phyloP scores from a whole-genome alignment of 2,329 filamentous ascomycete species.

The Pseudovirgaria hyperparasitica region DNA sequence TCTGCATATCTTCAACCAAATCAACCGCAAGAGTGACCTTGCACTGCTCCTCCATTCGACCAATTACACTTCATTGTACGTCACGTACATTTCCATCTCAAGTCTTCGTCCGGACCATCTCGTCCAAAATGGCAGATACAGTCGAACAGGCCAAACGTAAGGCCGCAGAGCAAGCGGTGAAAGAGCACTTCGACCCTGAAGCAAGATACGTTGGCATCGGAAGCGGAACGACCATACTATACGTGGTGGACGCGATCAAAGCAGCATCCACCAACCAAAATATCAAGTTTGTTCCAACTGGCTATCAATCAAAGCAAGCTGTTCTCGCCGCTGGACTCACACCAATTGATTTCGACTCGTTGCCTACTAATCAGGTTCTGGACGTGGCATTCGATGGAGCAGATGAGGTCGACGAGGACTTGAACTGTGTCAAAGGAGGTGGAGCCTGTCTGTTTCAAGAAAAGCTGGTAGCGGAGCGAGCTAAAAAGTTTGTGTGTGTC shows the following conservation, averaged over 20 bases:
- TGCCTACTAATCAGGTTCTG: slow-evolving; percentile 51
- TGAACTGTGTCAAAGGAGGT: slow-evolving; percentile 97
- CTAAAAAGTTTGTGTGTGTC: slow-evolving; percentile 77
- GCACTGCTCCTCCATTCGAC: too few species aligned
- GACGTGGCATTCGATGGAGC: slow-evolving; percentile 94
- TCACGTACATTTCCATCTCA: too few species aligned
- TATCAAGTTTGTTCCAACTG: slow-evolving; percentile 86
- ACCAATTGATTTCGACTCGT: slow-evolving; percentile 64
- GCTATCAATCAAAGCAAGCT: slow-evolving; percentile 78
- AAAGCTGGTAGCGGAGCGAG: slow-evolving; percentile 79
- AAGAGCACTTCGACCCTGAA: slow-evolving; percentile 51
- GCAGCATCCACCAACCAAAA: slow-evolving; percentile 20
- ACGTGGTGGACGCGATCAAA: slow-evolving; percentile 70
- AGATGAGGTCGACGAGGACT: slow-evolving; percentile 85
- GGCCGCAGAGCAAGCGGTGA: slow-evolving; percentile 61
- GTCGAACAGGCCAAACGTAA: slow-evolving; percentile 63
- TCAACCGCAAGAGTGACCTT: too few species aligned
- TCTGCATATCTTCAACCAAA: too few species aligned
- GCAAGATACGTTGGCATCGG: slow-evolving; percentile 65
- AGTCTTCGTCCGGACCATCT: too few species aligned
- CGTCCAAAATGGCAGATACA: slow-evolving; percentile 16
- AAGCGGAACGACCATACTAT: slow-evolving; percentile 69
- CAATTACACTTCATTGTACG: too few species aligned
- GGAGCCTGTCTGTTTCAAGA: slow-evolving; percentile 97
- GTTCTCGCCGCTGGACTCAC: slow-evolving; percentile 68